Percentiles rank a stretch among this genome's conserved stretches.
Evolutionary conservation across 306 rosid genomes (phyloP).

Genomic region (Alnus rubra): DNA sequence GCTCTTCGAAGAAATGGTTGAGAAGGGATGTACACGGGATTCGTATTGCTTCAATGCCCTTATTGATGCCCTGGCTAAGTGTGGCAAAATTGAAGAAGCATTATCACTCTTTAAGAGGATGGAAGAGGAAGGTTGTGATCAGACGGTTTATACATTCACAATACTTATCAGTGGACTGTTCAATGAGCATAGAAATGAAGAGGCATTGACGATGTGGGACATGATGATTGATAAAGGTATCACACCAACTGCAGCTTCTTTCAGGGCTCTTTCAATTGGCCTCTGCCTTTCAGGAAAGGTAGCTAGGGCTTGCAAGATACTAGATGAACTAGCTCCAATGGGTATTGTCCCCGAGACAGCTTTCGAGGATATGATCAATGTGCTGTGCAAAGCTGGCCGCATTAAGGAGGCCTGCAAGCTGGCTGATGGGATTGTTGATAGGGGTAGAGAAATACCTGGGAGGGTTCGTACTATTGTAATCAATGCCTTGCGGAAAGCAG

Average conservation of each 20-base stretch:
- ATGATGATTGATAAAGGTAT: conserved; percentile 82
- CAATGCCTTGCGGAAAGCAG: conserved; percentile 84
- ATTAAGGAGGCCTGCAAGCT: conserved; percentile 77
- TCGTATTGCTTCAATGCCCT: conserved; percentile 74
- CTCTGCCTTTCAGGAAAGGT: conserved; percentile 85
- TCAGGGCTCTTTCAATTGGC: conserved; percentile 78
- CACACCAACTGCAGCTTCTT: conserved; percentile 77
- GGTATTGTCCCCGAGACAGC: conserved; percentile 67
- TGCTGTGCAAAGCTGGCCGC: conserved; percentile 64
- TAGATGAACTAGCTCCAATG: conserved; percentile 89
- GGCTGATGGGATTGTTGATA: conserved; percentile 89
- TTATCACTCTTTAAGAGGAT: conserved; percentile 52
- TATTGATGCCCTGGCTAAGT: conserved; percentile 67
- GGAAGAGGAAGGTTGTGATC: conserved; percentile 85
- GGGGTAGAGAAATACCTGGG: conserved; percentile 90
- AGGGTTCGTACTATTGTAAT: conserved; percentile 67
- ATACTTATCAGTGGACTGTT: conserved; percentile 69
- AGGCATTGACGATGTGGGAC: conserved; percentile 77
- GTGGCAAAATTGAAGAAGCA: conserved; percentile 68
- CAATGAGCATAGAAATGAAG: conserved; percentile 73
- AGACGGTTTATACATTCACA: conserved; percentile 75
- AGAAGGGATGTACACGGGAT: conserved; percentile 66
- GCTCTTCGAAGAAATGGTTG: conserved; percentile 69
- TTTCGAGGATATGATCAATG: conserved; percentile 13
- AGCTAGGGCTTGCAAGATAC: conserved; percentile 82